These are phyloP conservation scores for Logfia minima DNA, from an alignment of 129 eudicot species.

Conservation along the genomic window DNA sequence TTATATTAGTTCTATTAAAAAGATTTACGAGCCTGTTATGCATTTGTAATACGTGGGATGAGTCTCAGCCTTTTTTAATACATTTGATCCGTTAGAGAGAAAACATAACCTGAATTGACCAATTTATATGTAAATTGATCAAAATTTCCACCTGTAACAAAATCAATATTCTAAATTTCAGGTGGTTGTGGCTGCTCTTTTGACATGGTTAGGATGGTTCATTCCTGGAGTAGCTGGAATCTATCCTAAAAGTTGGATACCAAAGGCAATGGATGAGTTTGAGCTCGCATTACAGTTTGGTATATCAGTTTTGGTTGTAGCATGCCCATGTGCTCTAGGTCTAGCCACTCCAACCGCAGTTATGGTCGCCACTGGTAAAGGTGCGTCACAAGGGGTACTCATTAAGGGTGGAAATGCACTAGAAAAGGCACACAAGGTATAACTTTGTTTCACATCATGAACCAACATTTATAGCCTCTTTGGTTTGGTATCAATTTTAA, in stretches of 20 bases:
- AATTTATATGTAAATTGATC: not conserved
- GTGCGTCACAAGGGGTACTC: conserved; percentile 96
- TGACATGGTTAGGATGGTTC: conserved; percentile 92
- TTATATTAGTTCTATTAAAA: too few relatives aligned
- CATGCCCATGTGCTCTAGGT: conserved; percentile 99
- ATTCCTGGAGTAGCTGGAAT: conserved; percentile 72
- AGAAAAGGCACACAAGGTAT: conserved; percentile 93
- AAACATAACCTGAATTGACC: not conserved
- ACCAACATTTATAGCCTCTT: not conserved
- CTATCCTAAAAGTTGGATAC: conserved; percentile 89
- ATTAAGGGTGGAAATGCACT: conserved; percentile 95
- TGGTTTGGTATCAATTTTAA: not conserved
- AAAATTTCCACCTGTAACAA: not conserved
- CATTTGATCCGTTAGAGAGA: not conserved
- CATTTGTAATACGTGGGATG: not conserved
- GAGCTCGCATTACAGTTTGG: conserved; percentile 94
- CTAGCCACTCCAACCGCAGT: conserved; percentile 98
- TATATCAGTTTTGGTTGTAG: conserved; percentile 94
- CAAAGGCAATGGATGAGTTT: conserved; percentile 85
- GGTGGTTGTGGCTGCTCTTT: conserved; percentile 74
- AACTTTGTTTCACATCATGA: not conserved
- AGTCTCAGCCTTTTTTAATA: not conserved
- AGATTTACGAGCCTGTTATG: not conserved
- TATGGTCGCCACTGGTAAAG: conserved; percentile 99
- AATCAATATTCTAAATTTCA: conserved; percentile 24